phyloP scores from a whole-genome alignment of 164 flowering plant species.

The Dillenia suffruticosa region DNA sequence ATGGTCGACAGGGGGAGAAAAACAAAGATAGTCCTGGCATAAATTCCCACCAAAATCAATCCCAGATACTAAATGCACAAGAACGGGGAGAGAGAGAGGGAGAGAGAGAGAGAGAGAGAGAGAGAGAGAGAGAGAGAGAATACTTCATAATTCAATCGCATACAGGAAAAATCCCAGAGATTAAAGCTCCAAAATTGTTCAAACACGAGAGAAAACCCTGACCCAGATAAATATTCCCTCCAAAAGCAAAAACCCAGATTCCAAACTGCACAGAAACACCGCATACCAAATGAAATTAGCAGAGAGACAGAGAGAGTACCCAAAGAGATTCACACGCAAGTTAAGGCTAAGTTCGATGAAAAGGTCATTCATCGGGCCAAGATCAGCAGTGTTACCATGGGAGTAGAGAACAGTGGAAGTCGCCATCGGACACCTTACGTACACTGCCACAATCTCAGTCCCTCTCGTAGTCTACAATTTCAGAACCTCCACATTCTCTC shows the following conservation, averaged over 20 bases:
- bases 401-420: constrained; percentile 83
- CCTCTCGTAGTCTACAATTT: constrained; percentile 67
- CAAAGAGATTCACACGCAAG: constrained; percentile 83
- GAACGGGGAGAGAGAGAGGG: too few relatives aligned
- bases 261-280: constrained; percentile 4
- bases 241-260: constrained; percentile 12
- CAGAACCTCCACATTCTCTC: constrained; percentile 83
- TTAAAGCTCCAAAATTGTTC: too few relatives aligned
- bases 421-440: constrained; percentile 81
- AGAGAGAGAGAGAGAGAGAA: too few relatives aligned
- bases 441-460: constrained; percentile 73
- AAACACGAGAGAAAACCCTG: too few relatives aligned
- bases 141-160: too few relatives aligned
- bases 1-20: too few relatives aligned
- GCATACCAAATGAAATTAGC: background rate
- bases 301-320: constrained; percentile 35
- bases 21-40: too few relatives aligned
- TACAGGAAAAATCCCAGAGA: too few relatives aligned
- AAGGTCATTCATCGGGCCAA: constrained; percentile 96
- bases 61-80: too few relatives aligned
- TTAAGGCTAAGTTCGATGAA: constrained; percentile 83
- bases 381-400: constrained; percentile 97
- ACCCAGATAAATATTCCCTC: background rate
- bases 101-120: too few relatives aligned
- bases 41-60: too few relatives aligned